Conservation (phyloP, 106 monocot genomes). For the Dioscorea dumetorum region DNA sequence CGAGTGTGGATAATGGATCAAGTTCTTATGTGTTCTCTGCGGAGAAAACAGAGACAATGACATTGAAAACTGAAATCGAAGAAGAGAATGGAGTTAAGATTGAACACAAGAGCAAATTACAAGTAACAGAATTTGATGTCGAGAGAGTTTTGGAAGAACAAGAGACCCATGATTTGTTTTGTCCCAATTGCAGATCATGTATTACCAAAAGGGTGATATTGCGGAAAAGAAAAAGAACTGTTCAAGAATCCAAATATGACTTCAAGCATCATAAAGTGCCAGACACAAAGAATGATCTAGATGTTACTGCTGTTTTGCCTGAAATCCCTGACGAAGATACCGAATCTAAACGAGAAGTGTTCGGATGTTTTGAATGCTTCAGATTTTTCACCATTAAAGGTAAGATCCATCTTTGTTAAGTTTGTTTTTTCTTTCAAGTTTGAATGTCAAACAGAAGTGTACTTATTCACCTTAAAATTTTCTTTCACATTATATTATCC, state of each 20-base stretch:
- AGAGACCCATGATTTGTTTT: slow-evolving; percentile 88
- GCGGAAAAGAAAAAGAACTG: slow-evolving; percentile 74
- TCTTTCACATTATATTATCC: no score
- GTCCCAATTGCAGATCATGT: slow-evolving; percentile 89
- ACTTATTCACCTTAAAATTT: no score
- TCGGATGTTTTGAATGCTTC: slow-evolving; percentile 92
- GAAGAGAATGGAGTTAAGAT: background rate
- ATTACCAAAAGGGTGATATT: slow-evolving; percentile 90
- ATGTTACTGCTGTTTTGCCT: slow-evolving; percentile 6
- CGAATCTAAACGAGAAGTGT: slow-evolving; percentile 33
- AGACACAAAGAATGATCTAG: slow-evolving; percentile 13
- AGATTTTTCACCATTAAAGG: slow-evolving; percentile 86
- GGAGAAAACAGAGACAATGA: slow-evolving; percentile 1
- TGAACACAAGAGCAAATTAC: slow-evolving; percentile 8
- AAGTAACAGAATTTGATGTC: slow-evolving; percentile 40
- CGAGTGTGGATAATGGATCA: slow-evolving; percentile 13
- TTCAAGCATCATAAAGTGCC: slow-evolving; percentile 38
- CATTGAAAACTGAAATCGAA: slow-evolving; percentile 6
- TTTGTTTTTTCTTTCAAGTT: no score
- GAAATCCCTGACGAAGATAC: slow-evolving; percentile 16
- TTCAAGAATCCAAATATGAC: slow-evolving; percentile 21
- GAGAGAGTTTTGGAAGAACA: slow-evolving; percentile 79
- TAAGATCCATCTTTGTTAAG: slow-evolving; percentile 5
- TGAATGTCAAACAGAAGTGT: no score
- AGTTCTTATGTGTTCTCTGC: slow-evolving; percentile 6